Evolutionary conservation across 768 basidiomycete species (phyloP), one percentile per base, ranked within the genome.

Genomic region (Boletellus sp.): DNA sequence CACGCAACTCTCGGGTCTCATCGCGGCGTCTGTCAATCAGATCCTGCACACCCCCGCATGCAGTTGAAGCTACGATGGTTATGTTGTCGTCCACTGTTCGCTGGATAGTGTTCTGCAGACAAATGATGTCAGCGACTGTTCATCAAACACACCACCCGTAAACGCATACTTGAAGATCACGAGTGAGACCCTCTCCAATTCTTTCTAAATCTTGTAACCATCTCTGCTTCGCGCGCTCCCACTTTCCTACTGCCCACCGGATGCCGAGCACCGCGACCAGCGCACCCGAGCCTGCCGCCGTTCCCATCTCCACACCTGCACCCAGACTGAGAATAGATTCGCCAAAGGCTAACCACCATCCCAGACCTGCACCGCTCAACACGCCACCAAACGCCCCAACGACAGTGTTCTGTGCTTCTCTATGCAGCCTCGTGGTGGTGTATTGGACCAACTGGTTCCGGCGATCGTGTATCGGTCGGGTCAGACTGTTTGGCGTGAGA

Each of bases 191-290:
- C 42, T 81, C 72, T 6, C 79, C 77, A 3, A 87, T 72, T 42
- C 87, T 73, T 17, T 59, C 60, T 74, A 81, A 85, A 61, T 89
- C 86, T 46, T 78, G 74, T 78, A 78, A 77, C 86, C 87, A 91
- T 51, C 69, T 71, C 48, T 66, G 70, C 63, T 85, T 84, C 3
- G 81, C 80, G 55, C 73, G 78, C 49, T 88, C 85, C 85, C 87
- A 90, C 51, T 72, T 72, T 12, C 79, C 77, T 6, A 85, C 72
- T 2, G 77, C 78, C 83, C 84, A 87, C 36, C 85, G 71, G 36
- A 87, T 52, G 40, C 80, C 76, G 3, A 67, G 57, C 6, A 77
- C 62, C 0, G 75, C 72, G 17, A 74, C 68, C 11, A 91, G 62
- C 47, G 77, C 71, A 12, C 84, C 85, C 0, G 79, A 64, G 3